Conservation (phyloP, 768 basidiomycete species). For the Mycena crocata region DNA sequence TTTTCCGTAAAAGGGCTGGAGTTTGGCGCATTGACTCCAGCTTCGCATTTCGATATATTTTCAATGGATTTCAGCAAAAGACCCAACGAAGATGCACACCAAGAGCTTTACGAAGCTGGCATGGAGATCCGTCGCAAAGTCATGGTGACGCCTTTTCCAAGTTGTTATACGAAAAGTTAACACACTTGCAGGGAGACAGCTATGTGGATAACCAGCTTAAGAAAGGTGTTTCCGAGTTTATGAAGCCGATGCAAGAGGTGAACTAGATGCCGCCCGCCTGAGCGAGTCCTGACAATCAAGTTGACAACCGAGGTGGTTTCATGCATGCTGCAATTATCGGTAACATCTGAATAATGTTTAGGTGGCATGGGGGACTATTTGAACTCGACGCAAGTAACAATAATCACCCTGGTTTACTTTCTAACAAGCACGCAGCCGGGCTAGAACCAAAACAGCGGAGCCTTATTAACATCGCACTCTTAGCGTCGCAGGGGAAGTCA, state of each 20-base stretch:
- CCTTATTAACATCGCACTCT: conserved; percentile 56
- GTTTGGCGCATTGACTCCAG: background rate
- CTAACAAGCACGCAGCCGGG: conserved; percentile 39
- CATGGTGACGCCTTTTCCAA: conserved; percentile 45
- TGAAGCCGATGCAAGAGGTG: conserved; percentile 60
- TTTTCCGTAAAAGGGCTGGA: conserved; percentile 6
- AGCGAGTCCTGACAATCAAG: conserved; percentile 18
- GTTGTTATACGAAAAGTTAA: background rate
- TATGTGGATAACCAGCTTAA: conserved; percentile 56
- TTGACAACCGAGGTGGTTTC: conserved; percentile 51
- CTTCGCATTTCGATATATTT: background rate
- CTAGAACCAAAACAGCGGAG: conserved; percentile 60
- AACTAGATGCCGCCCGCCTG: background rate
- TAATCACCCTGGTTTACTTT: background rate
- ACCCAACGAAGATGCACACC: conserved; percentile 50
- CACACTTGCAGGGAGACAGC: conserved; percentile 50
- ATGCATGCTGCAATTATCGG: background rate
- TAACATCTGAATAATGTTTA: conserved; percentile 23
- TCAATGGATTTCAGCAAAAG: conserved; percentile 38
- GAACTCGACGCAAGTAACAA: conserved; percentile 48
- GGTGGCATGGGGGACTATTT: conserved; percentile 61
- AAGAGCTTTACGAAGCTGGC: conserved; percentile 57
- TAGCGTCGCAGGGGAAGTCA: conserved; percentile 56
- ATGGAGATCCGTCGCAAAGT: conserved; percentile 54
- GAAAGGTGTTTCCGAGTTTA: conserved; percentile 56